These are phyloP conservation scores for Murraya paniculata DNA, from an alignment of 345 rosid genomes.

Conservation along the genomic window DNA sequence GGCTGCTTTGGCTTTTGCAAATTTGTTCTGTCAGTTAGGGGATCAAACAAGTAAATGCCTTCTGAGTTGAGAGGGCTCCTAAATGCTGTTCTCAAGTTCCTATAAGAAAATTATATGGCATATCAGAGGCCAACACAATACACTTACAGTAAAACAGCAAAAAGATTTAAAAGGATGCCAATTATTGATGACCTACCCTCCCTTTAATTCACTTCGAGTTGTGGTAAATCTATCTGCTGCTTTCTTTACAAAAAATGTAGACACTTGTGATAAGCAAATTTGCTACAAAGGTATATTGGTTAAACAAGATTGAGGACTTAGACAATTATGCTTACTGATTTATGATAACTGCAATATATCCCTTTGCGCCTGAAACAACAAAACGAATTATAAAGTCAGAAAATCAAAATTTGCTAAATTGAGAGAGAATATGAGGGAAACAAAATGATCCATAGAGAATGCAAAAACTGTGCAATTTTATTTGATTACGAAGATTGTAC, in stretches of 20 bases:
- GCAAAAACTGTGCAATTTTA: background rate
- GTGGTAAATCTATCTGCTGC: constrained; percentile 60
- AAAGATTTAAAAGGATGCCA: constrained; percentile 6
- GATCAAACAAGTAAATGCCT: constrained; percentile 73
- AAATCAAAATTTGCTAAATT: background rate
- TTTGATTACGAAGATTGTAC: background rate
- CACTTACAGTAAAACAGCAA: background rate
- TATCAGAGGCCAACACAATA: background rate
- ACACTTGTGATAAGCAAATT: background rate
- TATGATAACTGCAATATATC: constrained; percentile 66
- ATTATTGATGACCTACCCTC: constrained; percentile 64
- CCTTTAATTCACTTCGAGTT: constrained; percentile 67
- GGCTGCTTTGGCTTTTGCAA: constrained; percentile 47
- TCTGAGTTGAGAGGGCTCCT: constrained; percentile 43
- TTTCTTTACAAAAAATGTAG: constrained; percentile 45
- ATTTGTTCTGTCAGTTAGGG: constrained; percentile 44
- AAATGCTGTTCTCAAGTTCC: constrained; percentile 69
- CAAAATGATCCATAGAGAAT: background rate
- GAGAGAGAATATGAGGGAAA: background rate
- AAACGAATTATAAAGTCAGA: constrained; percentile 5
- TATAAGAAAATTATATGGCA: constrained; percentile 20
- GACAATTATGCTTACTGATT: constrained; percentile 41
- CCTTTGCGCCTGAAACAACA: constrained; percentile 65
- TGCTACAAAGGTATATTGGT: constrained; percentile 5
- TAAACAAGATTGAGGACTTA: constrained; percentile 20